Base-by-base conservation (phyloP, 257 asterid species). In the Scutellaria galericulata region DNA sequence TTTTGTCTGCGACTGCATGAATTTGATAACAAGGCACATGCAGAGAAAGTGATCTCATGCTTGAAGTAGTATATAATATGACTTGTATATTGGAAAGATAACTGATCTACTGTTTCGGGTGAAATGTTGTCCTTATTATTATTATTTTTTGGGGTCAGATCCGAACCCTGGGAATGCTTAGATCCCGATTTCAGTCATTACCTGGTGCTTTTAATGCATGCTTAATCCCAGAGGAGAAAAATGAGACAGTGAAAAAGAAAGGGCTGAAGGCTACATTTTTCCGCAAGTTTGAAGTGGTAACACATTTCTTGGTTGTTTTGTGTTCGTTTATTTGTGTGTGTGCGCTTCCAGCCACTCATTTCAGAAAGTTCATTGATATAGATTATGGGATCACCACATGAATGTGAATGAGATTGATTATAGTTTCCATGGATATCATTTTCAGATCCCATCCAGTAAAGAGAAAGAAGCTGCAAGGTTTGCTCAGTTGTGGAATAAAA, bases 401-500 rank as follows among this genome's bases (percentile, higher is more conserved):
- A 47, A 64, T 70, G 52, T 37, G 1, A 24, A 24, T 20, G 20
- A 56, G 64, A 66, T 62, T 60, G 11, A 39, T 20, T 44, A 54
- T 41, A 7, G 41, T 75, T 10, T 63, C 35, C 57, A 10, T 82
- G 62, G 65, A 67, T 77, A 40, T 66, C 64, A 35, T 9, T 55
- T 58, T 58, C 77, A 90, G 96, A 88, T 79, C 71, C 79, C 92
- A 9, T 75, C 96, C 56, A 88, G 87, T 70, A 86, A 80, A 84
- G 90, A 89, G 86, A 91, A 83, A 74, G 95, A 91, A 80, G 96
- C 97, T 75, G 97, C 96, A 56, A 87, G 88, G 75, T 91, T 91
- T 76, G 88, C 95, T 74, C 96, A 91, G 83, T 72, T 89, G 77
- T 91, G 96, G 98, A 92, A 92, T 84, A 88, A 88, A 87, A 92